Percentiles rank a stretch among this genome's conserved stretches.
Conservation (phyloP, 1,284 basidiomycete species). For the Fistulina hepatica region DNA sequence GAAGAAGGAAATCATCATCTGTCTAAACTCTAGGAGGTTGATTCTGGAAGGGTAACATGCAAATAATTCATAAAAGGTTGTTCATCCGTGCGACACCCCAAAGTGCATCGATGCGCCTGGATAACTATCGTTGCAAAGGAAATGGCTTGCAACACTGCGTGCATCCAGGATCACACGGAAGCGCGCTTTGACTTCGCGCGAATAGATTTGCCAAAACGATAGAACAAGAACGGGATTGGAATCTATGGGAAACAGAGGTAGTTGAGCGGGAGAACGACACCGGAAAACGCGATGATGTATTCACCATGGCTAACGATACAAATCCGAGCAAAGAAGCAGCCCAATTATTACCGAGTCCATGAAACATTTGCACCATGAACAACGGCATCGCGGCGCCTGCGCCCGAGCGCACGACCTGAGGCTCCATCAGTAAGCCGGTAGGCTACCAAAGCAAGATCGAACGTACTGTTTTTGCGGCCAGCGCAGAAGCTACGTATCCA, state of each 20-base stretch:
- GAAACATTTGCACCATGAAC: slow-evolving; percentile 35
- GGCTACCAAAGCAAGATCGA: no score
- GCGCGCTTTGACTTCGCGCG: slow-evolving; percentile 16
- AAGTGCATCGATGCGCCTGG: no score
- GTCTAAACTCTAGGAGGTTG: no score
- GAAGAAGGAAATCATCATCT: no score
- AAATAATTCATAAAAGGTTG: no score
- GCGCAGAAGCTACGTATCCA: slow-evolving; percentile 23
- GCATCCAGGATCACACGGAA: no score
- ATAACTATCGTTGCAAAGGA: no score
- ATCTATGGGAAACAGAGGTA: slow-evolving; percentile 5
- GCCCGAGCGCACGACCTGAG: slow-evolving; percentile 36
- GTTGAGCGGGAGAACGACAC: not conserved
- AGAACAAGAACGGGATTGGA: slow-evolving; percentile 37
- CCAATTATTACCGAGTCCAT: slow-evolving; percentile 41
- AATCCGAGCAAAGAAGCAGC: slow-evolving; percentile 36
- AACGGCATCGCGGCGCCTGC: slow-evolving; percentile 38
- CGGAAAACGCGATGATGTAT: not conserved
- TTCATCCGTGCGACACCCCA: no score
- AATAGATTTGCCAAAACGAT: slow-evolving; percentile 17
- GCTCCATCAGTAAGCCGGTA: no score
- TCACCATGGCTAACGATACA: slow-evolving; percentile 27
- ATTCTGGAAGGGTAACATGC: no score
- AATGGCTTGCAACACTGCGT: no score
- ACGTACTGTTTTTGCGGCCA: slow-evolving; percentile 24